phyloP scores from a whole-genome alignment of 345 rosid species.

The Lepidium aucheri region DNA sequence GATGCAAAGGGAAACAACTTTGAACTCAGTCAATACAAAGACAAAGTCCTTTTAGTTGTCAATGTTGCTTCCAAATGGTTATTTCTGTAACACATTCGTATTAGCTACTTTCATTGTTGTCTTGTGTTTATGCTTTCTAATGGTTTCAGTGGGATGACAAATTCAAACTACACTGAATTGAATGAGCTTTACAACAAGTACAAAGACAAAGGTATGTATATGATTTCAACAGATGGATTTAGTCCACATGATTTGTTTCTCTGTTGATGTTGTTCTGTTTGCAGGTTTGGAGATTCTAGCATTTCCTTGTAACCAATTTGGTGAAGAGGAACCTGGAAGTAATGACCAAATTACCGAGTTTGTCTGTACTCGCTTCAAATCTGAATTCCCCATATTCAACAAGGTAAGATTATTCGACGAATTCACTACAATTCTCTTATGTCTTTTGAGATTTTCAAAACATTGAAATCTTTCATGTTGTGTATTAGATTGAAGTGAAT shows the following conservation, averaged over 20 bases:
- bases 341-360: slow-evolving; percentile 51
- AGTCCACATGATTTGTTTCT: background rate
- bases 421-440: background rate
- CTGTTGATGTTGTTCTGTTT: background rate
- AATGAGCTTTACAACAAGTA: slow-evolving; percentile 65
- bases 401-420: slow-evolving; percentile 37
- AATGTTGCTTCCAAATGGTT: slow-evolving; percentile 99
- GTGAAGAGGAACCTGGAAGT: slow-evolving; percentile 79
- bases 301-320: slow-evolving; percentile 92
- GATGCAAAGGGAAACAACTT: slow-evolving; percentile 76
- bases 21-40: slow-evolving; percentile 68
- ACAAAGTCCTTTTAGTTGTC: slow-evolving; percentile 82
- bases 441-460: background rate
- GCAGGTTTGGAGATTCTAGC: slow-evolving; percentile 79
- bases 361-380: slow-evolving; percentile 72
- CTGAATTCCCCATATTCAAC: slow-evolving; percentile 74
- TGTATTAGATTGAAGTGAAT: slow-evolving; percentile 70
- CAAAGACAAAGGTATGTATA: slow-evolving; percentile 56
- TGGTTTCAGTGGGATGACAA: slow-evolving; percentile 69
- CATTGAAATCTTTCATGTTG: background rate
- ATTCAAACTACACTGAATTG: slow-evolving; percentile 74
- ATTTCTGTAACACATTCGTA: background rate
- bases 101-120: background rate
- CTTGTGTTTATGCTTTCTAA: background rate
- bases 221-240: background rate